A percentile compares a stretch with the other conserved stretches of the same genome.
Conservation (phyloP, 2,329 filamentous ascomycete genomes). For the Botrytis pseudocinerea region DNA sequence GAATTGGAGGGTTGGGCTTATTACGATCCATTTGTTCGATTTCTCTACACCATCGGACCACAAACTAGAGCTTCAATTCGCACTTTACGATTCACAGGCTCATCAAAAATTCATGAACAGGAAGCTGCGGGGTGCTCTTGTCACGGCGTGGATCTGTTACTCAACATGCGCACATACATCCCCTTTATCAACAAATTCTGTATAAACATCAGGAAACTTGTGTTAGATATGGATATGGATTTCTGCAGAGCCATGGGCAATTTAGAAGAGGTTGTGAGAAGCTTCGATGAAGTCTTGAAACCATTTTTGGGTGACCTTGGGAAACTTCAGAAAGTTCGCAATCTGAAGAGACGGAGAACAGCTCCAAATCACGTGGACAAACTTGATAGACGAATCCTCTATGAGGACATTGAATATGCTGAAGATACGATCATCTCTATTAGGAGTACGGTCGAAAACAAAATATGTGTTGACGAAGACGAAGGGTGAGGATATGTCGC, state of each 20-base stretch:
- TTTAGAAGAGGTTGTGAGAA: rapidly evolving
- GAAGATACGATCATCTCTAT: neutral
- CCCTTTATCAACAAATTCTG: neutral
- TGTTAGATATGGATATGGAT: neutral
- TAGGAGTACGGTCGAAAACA: neutral
- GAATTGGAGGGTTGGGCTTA: neutral
- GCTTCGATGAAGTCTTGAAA: neutral
- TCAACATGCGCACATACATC: neutral
- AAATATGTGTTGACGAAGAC: neutral
- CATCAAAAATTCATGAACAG: neutral
- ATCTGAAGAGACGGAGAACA: neutral
- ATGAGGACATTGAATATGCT: neutral
- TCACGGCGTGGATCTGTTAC: neutral
- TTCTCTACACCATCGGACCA: neutral
- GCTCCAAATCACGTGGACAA: too few species aligned
- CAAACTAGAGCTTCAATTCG: neutral
- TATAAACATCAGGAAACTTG: neutral
- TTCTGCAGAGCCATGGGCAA: rapidly evolving
- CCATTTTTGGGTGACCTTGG: neutral
- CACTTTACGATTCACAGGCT: neutral
- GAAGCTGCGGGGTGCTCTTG: neutral
- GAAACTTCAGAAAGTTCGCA: neutral
- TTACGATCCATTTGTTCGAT: neutral
- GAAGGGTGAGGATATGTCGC: neutral
- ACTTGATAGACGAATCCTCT: neutral